Evolutionary conservation across 345 rosid genomes (phyloP), one percentile per base, ranked within the genome.

Genomic region (Carallia brachiata): DNA sequence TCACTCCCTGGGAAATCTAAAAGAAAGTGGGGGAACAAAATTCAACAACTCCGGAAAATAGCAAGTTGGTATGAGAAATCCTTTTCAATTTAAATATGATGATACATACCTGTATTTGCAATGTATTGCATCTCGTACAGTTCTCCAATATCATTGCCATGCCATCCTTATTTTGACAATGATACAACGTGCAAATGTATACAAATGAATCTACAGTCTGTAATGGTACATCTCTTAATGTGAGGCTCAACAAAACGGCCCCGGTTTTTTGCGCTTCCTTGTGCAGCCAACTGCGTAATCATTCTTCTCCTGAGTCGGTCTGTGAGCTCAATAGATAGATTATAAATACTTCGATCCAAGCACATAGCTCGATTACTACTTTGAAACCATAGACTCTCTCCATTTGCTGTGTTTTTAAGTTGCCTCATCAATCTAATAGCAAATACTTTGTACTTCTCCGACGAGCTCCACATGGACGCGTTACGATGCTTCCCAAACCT

Each of bases 401-500:
- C 9, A 18, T 53, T 50, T 30, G 4, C 23, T 6, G n/a, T 27
- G 19, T 6, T 40, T 23, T 3, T 44, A 16, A 58, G 27, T 57
- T 32, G 63, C 44, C 47, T 40, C 9, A 58, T 40, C 40, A 28
- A 28, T 63, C 63, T 18, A 61, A 5, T 71, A 3, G 39, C 36
- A 6, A 0, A 7, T 31, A 40, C 12, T 13, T 30, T 13, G 12
- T 19, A 39, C 55, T 57, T 19, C 27, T 13, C n/a, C 16, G 19
- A 66, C 16, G n/a, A 60, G 6, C 63, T 23, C 52, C 53, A 4
- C 4, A 3, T 19, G 52, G 16, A 65, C 7, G 47, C 16, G 61
- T 80, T 84, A 88, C 28, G 89, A 85, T 54, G 93, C 66, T 87
- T 87, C 96, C 99, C 99, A 94, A 61, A 86, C 89, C 88, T 86